phyloP scores from a whole-genome alignment of 768 basidiomycete genomes.

The Russula sp. region DNA sequence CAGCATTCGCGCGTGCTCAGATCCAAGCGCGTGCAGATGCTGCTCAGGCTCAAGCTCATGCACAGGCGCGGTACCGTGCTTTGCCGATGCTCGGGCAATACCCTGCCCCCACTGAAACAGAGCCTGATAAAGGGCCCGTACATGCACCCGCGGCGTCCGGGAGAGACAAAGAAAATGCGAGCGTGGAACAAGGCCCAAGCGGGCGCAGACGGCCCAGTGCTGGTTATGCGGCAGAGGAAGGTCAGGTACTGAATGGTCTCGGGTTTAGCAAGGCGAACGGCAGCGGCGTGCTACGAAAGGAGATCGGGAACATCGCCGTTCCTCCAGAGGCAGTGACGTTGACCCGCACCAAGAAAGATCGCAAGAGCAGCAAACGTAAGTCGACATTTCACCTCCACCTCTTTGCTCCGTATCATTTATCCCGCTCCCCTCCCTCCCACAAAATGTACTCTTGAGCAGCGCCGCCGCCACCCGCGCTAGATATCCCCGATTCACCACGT shows the following conservation, averaged over 20 bases:
- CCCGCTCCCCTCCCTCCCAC: not conserved
- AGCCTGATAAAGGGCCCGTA: conserved; percentile 17
- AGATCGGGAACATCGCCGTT: conserved; percentile 51
- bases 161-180: conserved; percentile 42
- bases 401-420: not conserved
- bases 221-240: conserved; percentile 27
- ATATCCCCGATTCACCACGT: conserved; percentile 49
- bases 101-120: conserved; percentile 12
- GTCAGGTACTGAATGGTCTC: conserved; percentile 35
- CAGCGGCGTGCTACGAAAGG: conserved; percentile 41
- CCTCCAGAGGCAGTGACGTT: conserved; percentile 38
- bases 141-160: conserved; percentile 13
- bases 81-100: conserved; percentile 20
- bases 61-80: conserved; percentile 9
- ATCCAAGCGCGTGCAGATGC: conserved; percentile 29
- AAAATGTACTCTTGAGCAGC: conserved; percentile 9
- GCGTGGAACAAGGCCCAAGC: conserved; percentile 32
- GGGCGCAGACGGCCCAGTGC: conserved; percentile 20
- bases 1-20: conserved; percentile 30
- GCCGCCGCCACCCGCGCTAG: conserved; percentile 36
- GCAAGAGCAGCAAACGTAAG: conserved; percentile 55
- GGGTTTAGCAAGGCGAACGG: conserved; percentile 34
- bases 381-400: conserved; percentile 15
- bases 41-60: conserved; percentile 15
- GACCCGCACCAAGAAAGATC: conserved; percentile 49